Conservation (phyloP, 352 stramenopile species). For the Pythium aquatile region DNA sequence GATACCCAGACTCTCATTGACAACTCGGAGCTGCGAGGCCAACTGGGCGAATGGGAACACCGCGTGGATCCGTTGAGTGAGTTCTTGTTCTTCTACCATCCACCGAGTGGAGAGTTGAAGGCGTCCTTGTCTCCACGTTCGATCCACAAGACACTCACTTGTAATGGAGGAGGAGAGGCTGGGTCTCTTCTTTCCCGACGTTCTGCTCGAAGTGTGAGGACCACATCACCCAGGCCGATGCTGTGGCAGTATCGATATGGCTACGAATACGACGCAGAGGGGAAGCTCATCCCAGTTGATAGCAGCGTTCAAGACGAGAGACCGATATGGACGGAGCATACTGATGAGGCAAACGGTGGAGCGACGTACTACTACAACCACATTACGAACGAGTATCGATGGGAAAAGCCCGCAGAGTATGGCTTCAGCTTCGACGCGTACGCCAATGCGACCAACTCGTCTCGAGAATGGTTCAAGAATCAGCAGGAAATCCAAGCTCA, state of each 20-base stretch:
- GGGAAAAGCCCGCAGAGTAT: slow-evolving; percentile 69
- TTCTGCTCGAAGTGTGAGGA: slow-evolving; percentile 31
- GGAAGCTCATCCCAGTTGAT: slow-evolving; percentile 33
- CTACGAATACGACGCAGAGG: slow-evolving; percentile 51
- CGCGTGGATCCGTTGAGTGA: slow-evolving; percentile 63
- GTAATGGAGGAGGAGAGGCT: not conserved
- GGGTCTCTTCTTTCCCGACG: slow-evolving; percentile 6
- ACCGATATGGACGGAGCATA: slow-evolving; percentile 66
- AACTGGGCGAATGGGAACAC: slow-evolving; percentile 62
- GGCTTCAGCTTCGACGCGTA: slow-evolving; percentile 54
- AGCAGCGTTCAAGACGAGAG: slow-evolving; percentile 24
- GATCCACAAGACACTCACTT: slow-evolving; percentile 34
- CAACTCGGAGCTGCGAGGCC: slow-evolving; percentile 28
- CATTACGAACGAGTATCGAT: slow-evolving; percentile 75
- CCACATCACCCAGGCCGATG: slow-evolving; percentile 34
- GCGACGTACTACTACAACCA: slow-evolving; percentile 68
- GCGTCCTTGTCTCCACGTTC: slow-evolving; percentile 59
- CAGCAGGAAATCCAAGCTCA: slow-evolving; percentile 13
- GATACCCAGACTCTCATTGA: slow-evolving; percentile 36
- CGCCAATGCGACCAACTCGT: slow-evolving; percentile 37
- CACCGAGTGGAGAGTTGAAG: slow-evolving; percentile 39
- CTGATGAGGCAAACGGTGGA: slow-evolving; percentile 44
- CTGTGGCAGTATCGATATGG: slow-evolving; percentile 80
- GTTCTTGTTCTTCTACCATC: slow-evolving; percentile 69
- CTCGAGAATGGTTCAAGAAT: slow-evolving; percentile 66